A percentile compares a stretch with the other conserved stretches of the same genome.
Evolutionary conservation across 805 yeast species (phyloP).

Genomic region (Starmera quercuum): DNA sequence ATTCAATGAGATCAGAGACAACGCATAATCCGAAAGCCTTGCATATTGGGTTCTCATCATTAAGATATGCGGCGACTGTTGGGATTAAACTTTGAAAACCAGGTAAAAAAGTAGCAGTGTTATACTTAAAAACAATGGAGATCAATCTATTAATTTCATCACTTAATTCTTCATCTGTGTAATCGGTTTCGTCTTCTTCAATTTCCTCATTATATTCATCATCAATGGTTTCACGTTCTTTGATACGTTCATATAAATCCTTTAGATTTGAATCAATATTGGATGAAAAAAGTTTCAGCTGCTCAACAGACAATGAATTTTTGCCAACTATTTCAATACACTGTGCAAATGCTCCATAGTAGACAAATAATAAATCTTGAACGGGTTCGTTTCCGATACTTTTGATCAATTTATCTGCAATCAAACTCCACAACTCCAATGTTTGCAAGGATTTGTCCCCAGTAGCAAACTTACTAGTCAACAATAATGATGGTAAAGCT

Average conservation of each 20-base stretch:
- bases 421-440: conserved; percentile 60
- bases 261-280: conserved; percentile 53
- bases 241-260: conserved; percentile 65
- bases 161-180: conserved; percentile 81
- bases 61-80: conserved; percentile 50
- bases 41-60: conserved; percentile 60
- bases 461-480: conserved; percentile 46
- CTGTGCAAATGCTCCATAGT: conserved; percentile 64
- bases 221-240: conserved; percentile 63
- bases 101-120: conserved; percentile 49
- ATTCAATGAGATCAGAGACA: conserved; percentile 74
- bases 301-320: conserved; percentile 45
- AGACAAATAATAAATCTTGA: conserved; percentile 72
- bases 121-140: conserved; percentile 59
- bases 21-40: conserved; percentile 75
- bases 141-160: conserved; percentile 80
- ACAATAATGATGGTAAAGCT: conserved; percentile 69
- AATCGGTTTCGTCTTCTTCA: conserved; percentile 77
- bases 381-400: conserved; percentile 74
- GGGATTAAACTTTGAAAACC: conserved; percentile 61
- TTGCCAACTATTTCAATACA: conserved; percentile 64
- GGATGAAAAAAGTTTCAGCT: conserved; percentile 47
- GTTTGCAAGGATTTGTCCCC: conserved; percentile 50
- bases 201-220: conserved; percentile 86
- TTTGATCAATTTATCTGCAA: conserved; percentile 58